Conservation (phyloP, 345 rosid species). For the Citrus mangshanensis region DNA sequence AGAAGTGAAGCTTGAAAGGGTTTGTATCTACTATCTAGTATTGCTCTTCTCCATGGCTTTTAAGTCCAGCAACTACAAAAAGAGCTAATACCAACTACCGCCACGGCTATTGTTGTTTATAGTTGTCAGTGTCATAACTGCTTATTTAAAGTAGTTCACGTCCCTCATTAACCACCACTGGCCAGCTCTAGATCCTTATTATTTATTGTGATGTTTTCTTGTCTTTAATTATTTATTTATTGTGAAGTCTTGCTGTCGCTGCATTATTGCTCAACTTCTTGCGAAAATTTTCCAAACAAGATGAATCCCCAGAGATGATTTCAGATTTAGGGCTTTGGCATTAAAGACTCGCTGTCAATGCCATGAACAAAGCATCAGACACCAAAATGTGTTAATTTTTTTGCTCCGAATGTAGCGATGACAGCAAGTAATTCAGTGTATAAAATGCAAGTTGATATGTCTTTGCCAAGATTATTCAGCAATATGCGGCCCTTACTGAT, state of each 20-base stretch:
- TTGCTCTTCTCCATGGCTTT: slow-evolving; percentile 1
- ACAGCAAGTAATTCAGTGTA: background rate
- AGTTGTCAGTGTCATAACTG: slow-evolving; percentile 45
- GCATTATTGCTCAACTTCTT: background rate
- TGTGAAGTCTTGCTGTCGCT: background rate
- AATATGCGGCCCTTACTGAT: too few relatives aligned
- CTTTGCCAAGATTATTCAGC: background rate
- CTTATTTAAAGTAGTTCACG: slow-evolving; percentile 34
- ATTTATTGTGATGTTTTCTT: slow-evolving; percentile 1
- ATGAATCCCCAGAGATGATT: background rate
- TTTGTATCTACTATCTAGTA: background rate
- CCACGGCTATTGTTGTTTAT: slow-evolving; percentile 33
- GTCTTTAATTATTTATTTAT: background rate
- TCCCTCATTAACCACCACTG: slow-evolving; percentile 24
- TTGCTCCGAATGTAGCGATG: too few relatives aligned
- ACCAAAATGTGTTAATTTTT: background rate
- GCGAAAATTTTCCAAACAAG: background rate
- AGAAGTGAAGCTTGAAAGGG: slow-evolving; percentile 13
- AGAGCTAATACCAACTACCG: slow-evolving; percentile 24
- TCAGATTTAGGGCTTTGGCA: background rate
- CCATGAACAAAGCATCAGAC: background rate
- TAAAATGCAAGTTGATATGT: background rate
- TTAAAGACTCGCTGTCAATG: background rate
- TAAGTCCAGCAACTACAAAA: slow-evolving; percentile 11
- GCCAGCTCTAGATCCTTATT: slow-evolving; percentile 3